Base-by-base conservation (phyloP, 352 stramenopile genomes). In the Thalassiosira exigua region DNA sequence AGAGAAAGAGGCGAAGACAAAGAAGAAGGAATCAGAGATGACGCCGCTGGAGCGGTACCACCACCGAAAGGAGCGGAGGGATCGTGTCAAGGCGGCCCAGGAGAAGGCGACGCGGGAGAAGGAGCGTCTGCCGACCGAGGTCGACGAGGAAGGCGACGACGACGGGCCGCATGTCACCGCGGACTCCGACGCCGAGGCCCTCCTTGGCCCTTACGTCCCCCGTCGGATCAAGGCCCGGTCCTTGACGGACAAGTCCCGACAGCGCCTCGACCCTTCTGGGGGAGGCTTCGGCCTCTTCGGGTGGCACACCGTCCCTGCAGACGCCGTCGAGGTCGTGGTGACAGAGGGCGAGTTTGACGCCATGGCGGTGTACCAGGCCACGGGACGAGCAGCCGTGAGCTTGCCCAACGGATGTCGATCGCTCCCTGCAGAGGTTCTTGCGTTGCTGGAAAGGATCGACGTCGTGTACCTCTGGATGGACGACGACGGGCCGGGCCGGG, bases 391-490 rank as follows among this genome's bases (percentile, higher is more conserved):
- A 9, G 77, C 85, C 0, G 81, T 94, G 0, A 86, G 67, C 69
- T 66, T 99, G 4, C 97, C 98, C 0, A 99, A 99, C 85, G 98
- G 98, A 42, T 98, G 95, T 73, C 92, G 96, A 50, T 98, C 94
- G 30, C 90, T 99, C 19, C 97, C 97, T 2, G 90, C 95, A 4
- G 96, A 96, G 46, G 88, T 99, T 12, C 76, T 99, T 27, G 96
- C 96, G 22, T 81, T 98, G 71, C 88, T 99, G 21, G 96, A 99
- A 86, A 89, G 92, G 3, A 99, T 99, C 79, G 93, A 97, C 69
- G 96, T 94, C 39, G 97, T 99, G 42, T 98, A 98, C 85, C 81
- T 99, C 22, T 99, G 97, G 97, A 98, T 99, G 95, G 98, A 99
- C 87, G 97, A 97, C 67, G 98, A 99, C 83, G 88, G 87, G 7